phyloP scores from a whole-genome alignment of 257 asterid genomes.

The Fraxinus pennsylvanica region DNA sequence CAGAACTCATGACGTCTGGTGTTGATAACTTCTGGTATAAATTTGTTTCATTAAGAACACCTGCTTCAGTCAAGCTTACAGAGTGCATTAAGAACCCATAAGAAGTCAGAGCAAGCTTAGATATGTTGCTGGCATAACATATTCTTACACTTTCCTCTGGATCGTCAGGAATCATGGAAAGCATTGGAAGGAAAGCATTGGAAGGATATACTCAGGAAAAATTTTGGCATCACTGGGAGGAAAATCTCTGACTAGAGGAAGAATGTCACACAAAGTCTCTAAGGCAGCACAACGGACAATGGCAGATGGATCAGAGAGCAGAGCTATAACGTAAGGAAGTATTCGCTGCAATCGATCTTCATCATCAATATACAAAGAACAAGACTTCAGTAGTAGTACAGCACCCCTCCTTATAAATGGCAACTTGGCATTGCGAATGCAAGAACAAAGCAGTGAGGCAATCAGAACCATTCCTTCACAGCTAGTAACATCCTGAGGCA shows the following conservation, averaged over 20 bases:
- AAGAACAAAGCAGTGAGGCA: slow-evolving; percentile 92
- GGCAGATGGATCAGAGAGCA: slow-evolving; percentile 95
- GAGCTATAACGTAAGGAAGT: slow-evolving; percentile 93
- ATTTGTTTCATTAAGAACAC: slow-evolving; percentile 81
- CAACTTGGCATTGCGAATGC: slow-evolving; percentile 91
- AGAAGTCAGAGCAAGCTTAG: slow-evolving; percentile 90
- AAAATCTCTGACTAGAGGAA: slow-evolving; percentile 90
- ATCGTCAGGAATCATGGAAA: slow-evolving; percentile 97
- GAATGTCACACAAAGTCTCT: slow-evolving; percentile 93
- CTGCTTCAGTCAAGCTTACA: slow-evolving; percentile 93
- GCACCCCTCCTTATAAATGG: slow-evolving; percentile 94
- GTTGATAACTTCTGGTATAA: slow-evolving; percentile 51
- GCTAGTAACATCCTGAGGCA: slow-evolving; percentile 80
- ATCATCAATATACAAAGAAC: slow-evolving; percentile 88
- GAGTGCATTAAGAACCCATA: slow-evolving; percentile 96
- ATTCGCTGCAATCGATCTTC: slow-evolving; percentile 94
- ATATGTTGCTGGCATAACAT: slow-evolving; percentile 90
- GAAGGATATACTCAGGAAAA: slow-evolving; percentile 95
- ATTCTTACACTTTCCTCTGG: slow-evolving; percentile 99
- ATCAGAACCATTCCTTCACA: slow-evolving; percentile 99
- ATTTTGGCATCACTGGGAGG: slow-evolving; percentile 99
- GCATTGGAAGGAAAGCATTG: slow-evolving; percentile 99
- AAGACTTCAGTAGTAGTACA: slow-evolving; percentile 80
- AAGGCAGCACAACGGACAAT: slow-evolving; percentile 97
- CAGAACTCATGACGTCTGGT: slow-evolving; percentile 43